These are phyloP conservation scores for Lactarius sanguifluus DNA, from an alignment of 768 basidiomycete genomes.

Conservation along the genomic window DNA sequence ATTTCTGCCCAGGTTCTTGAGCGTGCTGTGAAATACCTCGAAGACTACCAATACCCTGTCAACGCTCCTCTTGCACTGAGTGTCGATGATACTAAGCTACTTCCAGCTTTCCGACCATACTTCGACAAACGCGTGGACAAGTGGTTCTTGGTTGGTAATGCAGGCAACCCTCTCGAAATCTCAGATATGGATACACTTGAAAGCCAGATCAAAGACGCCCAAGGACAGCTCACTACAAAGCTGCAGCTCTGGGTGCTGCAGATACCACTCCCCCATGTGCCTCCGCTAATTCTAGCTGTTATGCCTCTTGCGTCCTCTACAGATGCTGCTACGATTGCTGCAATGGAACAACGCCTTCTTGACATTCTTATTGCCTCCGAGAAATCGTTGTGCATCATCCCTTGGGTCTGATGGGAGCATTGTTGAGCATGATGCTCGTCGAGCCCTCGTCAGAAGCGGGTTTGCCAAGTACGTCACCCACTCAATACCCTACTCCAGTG, in stretches of 20 bases:
- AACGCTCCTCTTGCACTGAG: constrained; percentile 34
- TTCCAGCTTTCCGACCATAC: constrained; percentile 32
- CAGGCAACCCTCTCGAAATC: constrained; percentile 32
- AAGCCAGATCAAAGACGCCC: constrained; percentile 22
- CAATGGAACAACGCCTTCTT: constrained; percentile 29
- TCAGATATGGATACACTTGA: constrained; percentile 31
- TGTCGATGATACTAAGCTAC: constrained; percentile 42
- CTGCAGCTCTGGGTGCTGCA: constrained; percentile 38
- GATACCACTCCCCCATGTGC: constrained; percentile 37
- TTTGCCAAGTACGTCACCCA: background rate
- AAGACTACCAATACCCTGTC: constrained; percentile 19
- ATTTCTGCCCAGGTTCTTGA: constrained; percentile 33
- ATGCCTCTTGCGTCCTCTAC: constrained; percentile 34
- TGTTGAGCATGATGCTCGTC: constrained; percentile 35
- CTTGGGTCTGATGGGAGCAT: constrained; percentile 40
- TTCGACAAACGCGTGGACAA: constrained; percentile 30
- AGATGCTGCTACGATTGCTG: constrained; percentile 30
- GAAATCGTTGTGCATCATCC: constrained; percentile 33
- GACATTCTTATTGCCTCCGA: constrained; percentile 31
- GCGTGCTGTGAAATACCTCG: constrained; percentile 29
- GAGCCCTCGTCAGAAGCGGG: constrained; percentile 20
- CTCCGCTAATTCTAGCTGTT: constrained; percentile 41
- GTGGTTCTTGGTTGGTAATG: constrained; percentile 34
- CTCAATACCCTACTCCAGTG: constrained; percentile 3
- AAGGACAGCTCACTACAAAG: constrained; percentile 34